These are phyloP conservation scores for Yamadazyma sp. DNA, from an alignment of 805 yeast species.

Conservation along the genomic window DNA sequence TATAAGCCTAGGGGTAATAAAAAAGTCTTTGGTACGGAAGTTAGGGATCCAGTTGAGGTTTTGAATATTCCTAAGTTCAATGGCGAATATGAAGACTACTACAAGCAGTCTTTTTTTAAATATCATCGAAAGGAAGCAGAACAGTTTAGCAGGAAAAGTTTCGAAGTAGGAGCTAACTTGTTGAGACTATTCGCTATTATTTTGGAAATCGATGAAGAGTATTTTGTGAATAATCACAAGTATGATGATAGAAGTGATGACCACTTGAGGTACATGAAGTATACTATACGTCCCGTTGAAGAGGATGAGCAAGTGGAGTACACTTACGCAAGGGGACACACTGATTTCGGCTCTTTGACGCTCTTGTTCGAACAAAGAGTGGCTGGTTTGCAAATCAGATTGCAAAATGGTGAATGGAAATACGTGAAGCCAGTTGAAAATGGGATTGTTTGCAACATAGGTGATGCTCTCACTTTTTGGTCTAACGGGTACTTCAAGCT, in stretches of 20 bases:
- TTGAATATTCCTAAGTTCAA: constrained; percentile 34
- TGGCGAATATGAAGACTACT: constrained; percentile 20
- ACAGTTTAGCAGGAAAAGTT: constrained; percentile 22
- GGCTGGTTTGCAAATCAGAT: constrained; percentile 34
- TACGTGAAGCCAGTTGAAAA: constrained; percentile 33
- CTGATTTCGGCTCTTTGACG: constrained; percentile 38
- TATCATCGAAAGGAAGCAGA: constrained; percentile 22
- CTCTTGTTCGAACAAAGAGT: constrained; percentile 35
- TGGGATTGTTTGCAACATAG: constrained; percentile 35
- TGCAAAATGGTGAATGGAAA: constrained; percentile 31
- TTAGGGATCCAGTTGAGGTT: constrained; percentile 29
- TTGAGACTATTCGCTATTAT: constrained; percentile 32
- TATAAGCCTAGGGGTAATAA: constrained; percentile 32
- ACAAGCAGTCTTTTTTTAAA: constrained; percentile 18
- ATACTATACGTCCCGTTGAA: constrained; percentile 26
- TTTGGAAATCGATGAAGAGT: constrained; percentile 31
- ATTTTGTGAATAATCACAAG: constrained; percentile 29
- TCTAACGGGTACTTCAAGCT: constrained; percentile 37
- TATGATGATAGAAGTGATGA: constrained; percentile 37
- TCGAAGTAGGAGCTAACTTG: constrained; percentile 16
- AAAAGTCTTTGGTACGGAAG: constrained; percentile 29
- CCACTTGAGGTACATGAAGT: constrained; percentile 34
- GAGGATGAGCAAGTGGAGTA: constrained; percentile 32
- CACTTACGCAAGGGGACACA: constrained; percentile 36
- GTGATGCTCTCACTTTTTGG: constrained; percentile 36